Conservation (phyloP, 1,139 yeast genomes). For the Candida tetrigidarum region DNA sequence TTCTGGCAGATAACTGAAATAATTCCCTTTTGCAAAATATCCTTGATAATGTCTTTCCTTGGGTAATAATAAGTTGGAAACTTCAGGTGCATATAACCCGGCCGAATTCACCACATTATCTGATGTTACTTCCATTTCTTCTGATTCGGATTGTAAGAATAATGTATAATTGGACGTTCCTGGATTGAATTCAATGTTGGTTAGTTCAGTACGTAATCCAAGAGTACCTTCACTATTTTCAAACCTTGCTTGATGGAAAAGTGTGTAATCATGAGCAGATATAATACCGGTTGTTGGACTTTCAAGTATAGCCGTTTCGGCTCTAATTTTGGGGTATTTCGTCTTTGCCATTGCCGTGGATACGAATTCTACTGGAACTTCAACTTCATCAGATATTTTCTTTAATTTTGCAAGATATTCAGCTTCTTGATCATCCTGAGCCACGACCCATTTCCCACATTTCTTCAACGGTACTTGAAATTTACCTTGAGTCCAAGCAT, state of each 20-base stretch:
- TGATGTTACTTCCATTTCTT: slow-evolving; percentile 52
- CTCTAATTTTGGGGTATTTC: slow-evolving; percentile 69
- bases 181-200: slow-evolving; percentile 36
- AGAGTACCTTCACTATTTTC: slow-evolving; percentile 63
- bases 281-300: slow-evolving; percentile 90
- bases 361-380: slow-evolving; percentile 64
- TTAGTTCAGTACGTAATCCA: slow-evolving; percentile 64
- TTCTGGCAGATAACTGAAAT: slow-evolving; percentile 59
- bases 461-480: slow-evolving; percentile 55
- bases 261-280: slow-evolving; percentile 76
- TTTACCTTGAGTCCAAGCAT: slow-evolving; percentile 36
- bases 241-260: slow-evolving; percentile 58
- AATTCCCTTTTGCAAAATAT: slow-evolving; percentile 84
- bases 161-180: slow-evolving; percentile 28
- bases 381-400: slow-evolving; percentile 52
- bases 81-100: slow-evolving; percentile 71
- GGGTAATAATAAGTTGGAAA: slow-evolving; percentile 75
- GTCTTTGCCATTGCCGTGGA: slow-evolving; percentile 43
- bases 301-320: slow-evolving; percentile 61
- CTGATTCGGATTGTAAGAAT: slow-evolving; percentile 30
- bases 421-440: slow-evolving; percentile 69
- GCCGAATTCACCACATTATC: slow-evolving; percentile 75
- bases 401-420: slow-evolving; percentile 60
- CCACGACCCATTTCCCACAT: slow-evolving; percentile 92
- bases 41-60: slow-evolving; percentile 58